Evolutionary conservation across 2,329 filamentous ascomycete species (phyloP).

Genomic region (Apiospora kogelbergensis): DNA sequence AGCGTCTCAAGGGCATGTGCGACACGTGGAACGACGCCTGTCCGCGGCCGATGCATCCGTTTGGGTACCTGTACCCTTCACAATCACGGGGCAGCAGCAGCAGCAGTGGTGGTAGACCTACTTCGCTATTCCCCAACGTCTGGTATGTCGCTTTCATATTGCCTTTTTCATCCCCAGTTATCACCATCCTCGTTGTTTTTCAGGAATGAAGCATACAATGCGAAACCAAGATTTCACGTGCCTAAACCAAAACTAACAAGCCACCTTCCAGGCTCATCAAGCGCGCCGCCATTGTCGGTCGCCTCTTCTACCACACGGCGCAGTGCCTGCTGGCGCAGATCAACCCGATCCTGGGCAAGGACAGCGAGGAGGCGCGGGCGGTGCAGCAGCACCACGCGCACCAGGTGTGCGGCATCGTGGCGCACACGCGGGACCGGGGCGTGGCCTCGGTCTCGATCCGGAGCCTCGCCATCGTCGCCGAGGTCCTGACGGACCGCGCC

Average conservation of each 20-base stretch:
- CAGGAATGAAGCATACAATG: no score
- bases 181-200: no score
- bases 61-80: constrained; percentile 71
- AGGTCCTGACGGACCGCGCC: constrained; percentile 64
- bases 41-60: constrained; percentile 83
- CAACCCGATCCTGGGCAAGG: constrained; percentile 66
- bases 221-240: no score
- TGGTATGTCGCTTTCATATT: constrained; percentile 58
- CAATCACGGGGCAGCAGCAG: constrained; percentile 45
- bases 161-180: no score
- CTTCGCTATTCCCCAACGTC: constrained; percentile 81
- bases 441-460: constrained; percentile 78
- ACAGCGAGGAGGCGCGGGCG: constrained; percentile 65
- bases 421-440: constrained; percentile 78
- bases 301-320: constrained; percentile 86
- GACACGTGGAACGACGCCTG: constrained; percentile 79
- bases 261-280: constrained; percentile 67
- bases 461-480: constrained; percentile 74
- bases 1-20: constrained; percentile 74
- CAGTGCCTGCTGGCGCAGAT: constrained; percentile 79
- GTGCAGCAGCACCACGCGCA: constrained; percentile 74
- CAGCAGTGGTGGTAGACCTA: constrained; percentile 40
- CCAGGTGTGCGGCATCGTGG: constrained; percentile 85
- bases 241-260: no score
- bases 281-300: constrained; percentile 75